Evolutionary conservation across 2,329 filamentous ascomycete species (phyloP).

Genomic region (Phialocephala subalpina): DNA sequence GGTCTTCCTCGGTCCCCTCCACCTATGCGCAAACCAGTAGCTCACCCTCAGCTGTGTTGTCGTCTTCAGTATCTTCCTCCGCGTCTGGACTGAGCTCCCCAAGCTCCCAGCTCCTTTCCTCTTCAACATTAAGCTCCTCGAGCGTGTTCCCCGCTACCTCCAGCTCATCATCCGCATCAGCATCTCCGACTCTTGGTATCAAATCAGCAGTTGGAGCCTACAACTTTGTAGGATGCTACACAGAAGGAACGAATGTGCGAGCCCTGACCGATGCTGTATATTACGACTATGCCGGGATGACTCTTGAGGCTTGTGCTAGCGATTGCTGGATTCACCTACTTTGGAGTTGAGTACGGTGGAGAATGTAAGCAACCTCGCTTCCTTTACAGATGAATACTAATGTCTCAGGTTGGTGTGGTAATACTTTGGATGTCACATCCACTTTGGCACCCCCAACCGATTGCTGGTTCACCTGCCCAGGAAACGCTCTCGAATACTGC

Average conservation of each 20-base stretch:
- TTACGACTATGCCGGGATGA: slow-evolving; percentile 24
- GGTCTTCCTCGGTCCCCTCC: no score
- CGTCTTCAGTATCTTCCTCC: no score
- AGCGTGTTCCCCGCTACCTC: background rate
- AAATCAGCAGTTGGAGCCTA: slow-evolving; percentile 53
- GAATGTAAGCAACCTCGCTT: slow-evolving; percentile 35
- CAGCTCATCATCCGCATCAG: slow-evolving; percentile 28
- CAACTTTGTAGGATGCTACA: slow-evolving; percentile 46
- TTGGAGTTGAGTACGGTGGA: slow-evolving; percentile 48
- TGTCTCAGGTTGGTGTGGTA: slow-evolving; percentile 9
- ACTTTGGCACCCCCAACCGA: slow-evolving; percentile 21
- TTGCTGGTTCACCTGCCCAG: slow-evolving; percentile 34
- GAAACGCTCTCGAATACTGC: slow-evolving; percentile 41
- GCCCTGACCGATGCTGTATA: slow-evolving; percentile 42
- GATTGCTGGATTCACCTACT: slow-evolving; percentile 44
- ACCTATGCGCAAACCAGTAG: no score
- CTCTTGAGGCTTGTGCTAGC: slow-evolving; percentile 40
- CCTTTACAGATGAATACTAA: no score
- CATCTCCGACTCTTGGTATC: slow-evolving; percentile 27
- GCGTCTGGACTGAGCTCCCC: no score
- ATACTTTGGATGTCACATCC: slow-evolving; percentile 8
- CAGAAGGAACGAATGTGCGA: slow-evolving; percentile 20
- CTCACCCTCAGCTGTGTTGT: no score
- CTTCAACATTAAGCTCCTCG: no score
- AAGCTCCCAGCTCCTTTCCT: no score